A percentile compares a stretch with the other conserved stretches of the same genome.
Conservation (phyloP, 805 yeast species). For the Monosporozyma servazzii region DNA sequence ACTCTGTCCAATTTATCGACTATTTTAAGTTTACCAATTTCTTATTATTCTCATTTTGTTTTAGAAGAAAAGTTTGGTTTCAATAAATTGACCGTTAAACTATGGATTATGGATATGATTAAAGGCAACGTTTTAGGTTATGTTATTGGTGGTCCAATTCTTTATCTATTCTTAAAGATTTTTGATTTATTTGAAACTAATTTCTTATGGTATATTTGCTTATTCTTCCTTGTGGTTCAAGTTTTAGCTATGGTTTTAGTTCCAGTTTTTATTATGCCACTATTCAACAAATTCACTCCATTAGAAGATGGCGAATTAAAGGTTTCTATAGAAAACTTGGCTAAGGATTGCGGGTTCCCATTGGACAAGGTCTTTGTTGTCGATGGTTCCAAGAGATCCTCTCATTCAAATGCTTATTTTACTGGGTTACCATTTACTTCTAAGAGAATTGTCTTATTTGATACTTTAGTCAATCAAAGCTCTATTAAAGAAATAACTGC, state of each 20-base stretch:
- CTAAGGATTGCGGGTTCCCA: slow-evolving; percentile 72
- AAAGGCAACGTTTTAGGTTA: slow-evolving; percentile 48
- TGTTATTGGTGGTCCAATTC: slow-evolving; percentile 60
- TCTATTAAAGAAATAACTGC: slow-evolving; percentile 78
- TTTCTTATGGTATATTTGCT: slow-evolving; percentile 73
- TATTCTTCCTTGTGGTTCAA: slow-evolving; percentile 62
- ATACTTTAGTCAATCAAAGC: slow-evolving; percentile 78
- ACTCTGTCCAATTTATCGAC: slow-evolving; percentile 42
- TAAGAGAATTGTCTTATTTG: slow-evolving; percentile 88
- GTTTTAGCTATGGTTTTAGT: slow-evolving; percentile 62
- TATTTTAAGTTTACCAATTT: slow-evolving; percentile 53
- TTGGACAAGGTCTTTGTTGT: slow-evolving; percentile 75
- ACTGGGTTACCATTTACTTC: slow-evolving; percentile 89
- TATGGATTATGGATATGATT: slow-evolving; percentile 66
- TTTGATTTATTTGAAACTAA: slow-evolving; percentile 70
- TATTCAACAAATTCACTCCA: slow-evolving; percentile 86
- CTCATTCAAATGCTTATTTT: slow-evolving; percentile 95
- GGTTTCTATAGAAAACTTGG: slow-evolving; percentile 69
- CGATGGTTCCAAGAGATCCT: slow-evolving; percentile 94
- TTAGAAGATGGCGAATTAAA: slow-evolving; percentile 85
- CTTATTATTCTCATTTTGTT: slow-evolving; percentile 73
- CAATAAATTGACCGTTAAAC: slow-evolving; percentile 66
- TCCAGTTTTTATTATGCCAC: slow-evolving; percentile 84
- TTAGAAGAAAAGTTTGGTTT: slow-evolving; percentile 90
- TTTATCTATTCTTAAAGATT: slow-evolving; percentile 71